A percentile compares a stretch with the other conserved stretches of the same genome.
Evolutionary conservation across 352 stramenopile genomes (phyloP).

Genomic region (Globisporangium splendens): DNA sequence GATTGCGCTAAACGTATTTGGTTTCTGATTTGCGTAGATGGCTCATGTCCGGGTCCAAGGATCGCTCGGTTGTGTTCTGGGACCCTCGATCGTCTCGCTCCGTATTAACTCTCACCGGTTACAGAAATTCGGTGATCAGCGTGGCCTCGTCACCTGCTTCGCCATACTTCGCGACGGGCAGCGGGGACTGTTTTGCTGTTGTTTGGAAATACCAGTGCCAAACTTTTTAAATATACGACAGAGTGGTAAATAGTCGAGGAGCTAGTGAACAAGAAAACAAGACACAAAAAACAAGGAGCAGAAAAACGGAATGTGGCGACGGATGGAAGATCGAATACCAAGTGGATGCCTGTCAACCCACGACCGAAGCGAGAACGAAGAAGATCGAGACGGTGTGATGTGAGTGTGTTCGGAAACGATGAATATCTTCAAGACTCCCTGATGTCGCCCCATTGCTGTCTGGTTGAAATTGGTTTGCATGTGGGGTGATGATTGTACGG

Average conservation of each 20-base stretch:
- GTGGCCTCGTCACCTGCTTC: slow-evolving; percentile 79
- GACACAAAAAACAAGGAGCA: background rate
- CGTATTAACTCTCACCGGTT: slow-evolving; percentile 77
- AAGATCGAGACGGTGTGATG: background rate
- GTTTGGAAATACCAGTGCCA: slow-evolving; percentile 88
- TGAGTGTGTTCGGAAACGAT: background rate
- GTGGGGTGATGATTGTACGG: slow-evolving; percentile 1
- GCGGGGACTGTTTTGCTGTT: slow-evolving; percentile 80
- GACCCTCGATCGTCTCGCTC: slow-evolving; percentile 79
- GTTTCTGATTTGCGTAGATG: slow-evolving; percentile 39
- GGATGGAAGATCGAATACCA: background rate
- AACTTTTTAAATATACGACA: slow-evolving; percentile 79
- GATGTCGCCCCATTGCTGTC: background rate
- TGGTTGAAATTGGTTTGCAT: background rate
- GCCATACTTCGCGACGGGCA: slow-evolving; percentile 84
- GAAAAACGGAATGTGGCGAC: background rate
- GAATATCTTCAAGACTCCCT: background rate
- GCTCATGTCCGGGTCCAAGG: slow-evolving; percentile 86
- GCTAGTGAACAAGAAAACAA: background rate
- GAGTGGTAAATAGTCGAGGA: slow-evolving; percentile 13
- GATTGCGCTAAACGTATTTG: background rate
- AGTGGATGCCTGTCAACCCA: background rate
- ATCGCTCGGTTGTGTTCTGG: slow-evolving; percentile 86
- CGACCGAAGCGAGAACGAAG: background rate
- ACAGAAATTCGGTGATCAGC: slow-evolving; percentile 87